Base-by-base conservation (phyloP, 164 flowering plant species). In the Santalum album region DNA sequence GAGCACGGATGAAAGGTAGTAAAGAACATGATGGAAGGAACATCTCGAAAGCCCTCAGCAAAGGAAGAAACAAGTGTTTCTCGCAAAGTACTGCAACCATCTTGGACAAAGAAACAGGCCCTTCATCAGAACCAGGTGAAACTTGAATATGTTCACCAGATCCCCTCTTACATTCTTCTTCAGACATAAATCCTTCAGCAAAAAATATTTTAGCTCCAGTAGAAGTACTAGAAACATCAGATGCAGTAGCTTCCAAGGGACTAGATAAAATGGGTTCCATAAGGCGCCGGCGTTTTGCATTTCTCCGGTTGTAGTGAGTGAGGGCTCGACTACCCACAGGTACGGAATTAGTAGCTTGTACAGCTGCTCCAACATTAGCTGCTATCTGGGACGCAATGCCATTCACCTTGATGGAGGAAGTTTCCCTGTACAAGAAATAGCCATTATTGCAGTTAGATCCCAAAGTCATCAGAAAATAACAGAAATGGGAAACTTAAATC, bases 11-110 rank as follows among this genome's bases (percentile, higher is more conserved):
- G 62, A 89, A 92, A 51, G 99, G 86, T 57, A 92, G 63, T 21
- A 92, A 76, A 34, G 84, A 73, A 65, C 95, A 89, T 34, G 97
- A 87, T 19, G 99, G 99, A 57, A 92, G 90, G 65, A 92, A 92
- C 85, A 89, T 85, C 60, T 92, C 99, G 69, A 92, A 92, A 47
- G 99, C 96, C 76, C 83, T 78, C 20, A 92, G 78, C 72, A 92
- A 65, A 36, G 99, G 97, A 71, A 82, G 77, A 73, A 87, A 92
- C 52, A 90, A 80, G 24, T 61, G 81, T 51, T 89, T 96, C 59
- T 89, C 91, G 64, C 99, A 89, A 36, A 92, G 96, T 59, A 89
- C 83, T 10, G 88, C 82, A 65, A 92, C 92, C 96, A 92, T 82
- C 73, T 84, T 82, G 17, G 86, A 69, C 57, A 92, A 76, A 60